Evolutionary conservation across 352 stramenopile species (phyloP), one percentile per base, ranked within the genome.

Genomic region (Aphanomyces stellatus): DNA sequence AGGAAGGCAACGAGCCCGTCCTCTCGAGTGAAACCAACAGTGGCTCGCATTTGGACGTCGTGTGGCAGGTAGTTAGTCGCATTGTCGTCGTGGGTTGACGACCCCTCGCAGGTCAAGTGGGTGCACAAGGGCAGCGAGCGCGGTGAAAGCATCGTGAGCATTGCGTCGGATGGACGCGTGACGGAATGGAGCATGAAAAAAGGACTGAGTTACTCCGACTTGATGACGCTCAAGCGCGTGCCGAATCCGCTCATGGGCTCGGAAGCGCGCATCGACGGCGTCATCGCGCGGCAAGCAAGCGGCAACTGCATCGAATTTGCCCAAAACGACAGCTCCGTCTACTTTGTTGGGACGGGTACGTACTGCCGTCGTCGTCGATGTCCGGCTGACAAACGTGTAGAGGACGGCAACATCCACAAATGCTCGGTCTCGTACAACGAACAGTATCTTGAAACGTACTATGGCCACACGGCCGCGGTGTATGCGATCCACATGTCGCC

Each of bases 151-250:
- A 83, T 97, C 34, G 91, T 98, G 5, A 94, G 81, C 28, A 91
- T 97, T 41, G 95, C 88, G 25, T 91, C 84, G 42, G 92, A 98
- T 64, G 90, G 90, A 4, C 85, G 90, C 3, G 88, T 98, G 27
- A 89, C 90, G 6, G 91, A 97, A 73, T 98, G 92, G 91, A 96
- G 84, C 71, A 83, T 96, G 56, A 96, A 96, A 62, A 97, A 97
- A 70, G 91, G 90, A 0, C 71, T 97, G 40, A 90, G 82, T 53
- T 90, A 85, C 65, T 93, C 79, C 53, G 78, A 90, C 41, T 71
- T 98, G 34, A 97, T 97, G 91, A 89, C 90, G 25, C 77, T 97
- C 48, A 97, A 97, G 67, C 79, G 88, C 1, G 76, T 93, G 2
- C 70, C 80, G 7, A 91, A 91, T 40, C 83, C 80, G 43, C 59